Conservation (phyloP, 345 rosid species). For the Brassica incana region DNA sequence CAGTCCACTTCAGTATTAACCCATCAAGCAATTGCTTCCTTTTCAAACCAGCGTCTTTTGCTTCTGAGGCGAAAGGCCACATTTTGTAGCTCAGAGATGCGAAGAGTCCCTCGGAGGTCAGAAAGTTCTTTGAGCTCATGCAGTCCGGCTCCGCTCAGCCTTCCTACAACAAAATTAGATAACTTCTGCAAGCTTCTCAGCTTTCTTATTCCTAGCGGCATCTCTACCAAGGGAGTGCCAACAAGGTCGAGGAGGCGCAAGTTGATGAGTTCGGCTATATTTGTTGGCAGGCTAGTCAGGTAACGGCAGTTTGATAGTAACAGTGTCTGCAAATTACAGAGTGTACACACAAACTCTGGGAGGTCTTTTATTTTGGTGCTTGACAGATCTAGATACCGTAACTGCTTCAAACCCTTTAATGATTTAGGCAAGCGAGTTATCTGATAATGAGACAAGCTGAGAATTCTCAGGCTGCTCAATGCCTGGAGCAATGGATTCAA, state of each 20-base stretch:
- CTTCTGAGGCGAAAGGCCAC: conserved; percentile 35
- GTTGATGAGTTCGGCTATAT: conserved; percentile 39
- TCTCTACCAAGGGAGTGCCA: conserved; percentile 30
- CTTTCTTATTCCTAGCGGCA: conserved; percentile 43
- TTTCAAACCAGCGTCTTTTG: conserved; percentile 39
- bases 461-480: conserved; percentile 28
- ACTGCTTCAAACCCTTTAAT: conserved; percentile 31
- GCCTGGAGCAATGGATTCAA: conserved; percentile 29
- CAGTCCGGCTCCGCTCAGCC: conserved; percentile 34
- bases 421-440: conserved; percentile 39
- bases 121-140: conserved; percentile 39
- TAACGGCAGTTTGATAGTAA: conserved; percentile 23
- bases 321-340: conserved; percentile 44
- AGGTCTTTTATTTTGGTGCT: conserved; percentile 37
- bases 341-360: conserved; percentile 37
- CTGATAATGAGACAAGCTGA: conserved; percentile 39
- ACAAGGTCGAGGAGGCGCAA: conserved; percentile 40
- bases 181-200: conserved; percentile 36
- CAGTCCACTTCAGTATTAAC: conserved; percentile 41
- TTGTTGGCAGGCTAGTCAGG: conserved; percentile 40
- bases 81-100: conserved; percentile 41
- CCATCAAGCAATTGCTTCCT: conserved; percentile 38
- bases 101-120: conserved; percentile 39
- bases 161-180: conserved; percentile 39
- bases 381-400: conserved; percentile 43